Evolutionary conservation across 495 filamentous ascomycete species (phyloP), one percentile per base, ranked within the genome.

Genomic region (Penicillium cinerascens): DNA sequence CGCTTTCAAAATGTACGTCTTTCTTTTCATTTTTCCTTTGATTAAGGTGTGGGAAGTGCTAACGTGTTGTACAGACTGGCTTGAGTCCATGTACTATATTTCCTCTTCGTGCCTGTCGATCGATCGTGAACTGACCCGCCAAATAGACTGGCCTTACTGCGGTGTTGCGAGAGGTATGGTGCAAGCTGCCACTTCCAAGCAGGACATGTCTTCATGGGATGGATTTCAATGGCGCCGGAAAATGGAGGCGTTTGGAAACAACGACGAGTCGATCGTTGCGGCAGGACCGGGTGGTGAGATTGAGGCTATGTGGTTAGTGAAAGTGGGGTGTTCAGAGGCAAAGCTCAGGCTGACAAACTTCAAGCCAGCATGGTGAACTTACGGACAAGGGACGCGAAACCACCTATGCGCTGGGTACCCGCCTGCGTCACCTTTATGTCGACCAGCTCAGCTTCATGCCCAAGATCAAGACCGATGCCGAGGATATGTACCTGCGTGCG

Each of bases 91-190:
- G 84, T 87, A 80, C 64, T 61, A n/a, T 54, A 18, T 37, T 36
- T 20, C 15, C 42, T 21, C 38, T 40, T 36, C 10, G 18, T 41
- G 18, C 13, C 17, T 18, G 41, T 21, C 27, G n/a, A 16, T 37
- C 36, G 38, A 22, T 25, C 26, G 42, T 42, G 27, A 25, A 38
- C 67, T 70, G 25, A 65, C 45, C 41, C 13, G 29, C 17, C 8
- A 18, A 44, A 11, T 54, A 86, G 82, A 88, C 68, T 98, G 93
- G 93, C 88, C 93, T 8, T 98, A 97, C 71, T 98, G 93, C 72
- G 78, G 77, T 44, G 81, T 84, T 38, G 91, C 89, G 16, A 78
- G 78, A 29, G 84, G 82, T 52, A 78, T 97, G 65, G 81, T 81
- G 35, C 84, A 87, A 57, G 81, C 85, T 62, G 82, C 91, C 10